Evolutionary conservation across 441 rosid genomes (phyloP).

Genomic region (Pelargonium cotyledonis): DNA sequence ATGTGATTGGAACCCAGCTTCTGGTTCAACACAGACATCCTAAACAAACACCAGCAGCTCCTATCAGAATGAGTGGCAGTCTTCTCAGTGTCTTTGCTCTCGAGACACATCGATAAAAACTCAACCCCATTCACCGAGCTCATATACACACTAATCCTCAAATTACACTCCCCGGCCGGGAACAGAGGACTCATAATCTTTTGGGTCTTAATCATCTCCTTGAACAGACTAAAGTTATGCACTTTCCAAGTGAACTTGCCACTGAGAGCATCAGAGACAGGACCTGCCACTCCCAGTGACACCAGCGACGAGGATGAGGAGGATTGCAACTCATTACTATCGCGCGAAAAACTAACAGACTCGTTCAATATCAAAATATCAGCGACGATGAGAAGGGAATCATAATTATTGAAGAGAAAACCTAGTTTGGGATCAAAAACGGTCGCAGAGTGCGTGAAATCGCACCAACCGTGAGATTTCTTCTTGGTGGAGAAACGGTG

Average conservation of each 20-base stretch:
- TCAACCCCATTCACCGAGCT: constrained; percentile 81
- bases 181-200: constrained; percentile 98
- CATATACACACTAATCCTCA: constrained; percentile 88
- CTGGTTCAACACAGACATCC: constrained; percentile 89
- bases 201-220: constrained; percentile 94
- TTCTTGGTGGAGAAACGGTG: constrained; percentile 90
- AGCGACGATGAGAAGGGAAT: constrained; percentile 70
- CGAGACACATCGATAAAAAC: constrained; percentile 87
- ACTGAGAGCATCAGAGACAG: constrained; percentile 74
- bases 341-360: constrained; percentile 70
- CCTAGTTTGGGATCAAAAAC: constrained; percentile 81
- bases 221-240: constrained; percentile 87
- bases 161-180: constrained; percentile 94
- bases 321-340: constrained; percentile 58
- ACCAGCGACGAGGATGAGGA: constrained; percentile 20
- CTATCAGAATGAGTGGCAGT: constrained; percentile 40
- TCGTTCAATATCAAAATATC: constrained; percentile 86
- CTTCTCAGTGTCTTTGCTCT: constrained; percentile 90
- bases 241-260: constrained; percentile 98
- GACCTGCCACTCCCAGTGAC: constrained; percentile 48
- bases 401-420: constrained; percentile 52
- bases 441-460: constrained; percentile 83
- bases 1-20: constrained; percentile 78
- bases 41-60: constrained; percentile 96
- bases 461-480: constrained; percentile 99